Evolutionary conservation across 106 monocot species (phyloP).

Genomic region (Chionographis japonica): DNA sequence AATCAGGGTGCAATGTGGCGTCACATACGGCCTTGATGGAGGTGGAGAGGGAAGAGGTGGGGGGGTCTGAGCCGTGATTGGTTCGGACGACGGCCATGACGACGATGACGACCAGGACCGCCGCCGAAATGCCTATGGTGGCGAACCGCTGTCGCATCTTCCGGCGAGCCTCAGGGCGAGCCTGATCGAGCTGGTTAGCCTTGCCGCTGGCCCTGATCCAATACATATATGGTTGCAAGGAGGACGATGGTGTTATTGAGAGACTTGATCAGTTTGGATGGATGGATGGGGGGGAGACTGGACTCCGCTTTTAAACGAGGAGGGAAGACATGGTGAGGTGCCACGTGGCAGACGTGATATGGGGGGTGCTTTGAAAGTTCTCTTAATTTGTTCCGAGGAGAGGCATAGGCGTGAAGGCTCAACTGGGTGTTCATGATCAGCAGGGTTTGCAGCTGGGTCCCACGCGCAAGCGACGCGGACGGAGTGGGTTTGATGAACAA

Average conservation of each 20-base stretch:
- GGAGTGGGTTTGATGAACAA: too few relatives aligned
- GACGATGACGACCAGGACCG: not conserved
- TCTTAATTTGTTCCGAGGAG: too few relatives aligned
- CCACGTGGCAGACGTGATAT: too few relatives aligned
- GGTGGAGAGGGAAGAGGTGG: constrained; percentile 1
- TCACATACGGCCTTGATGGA: constrained; percentile 8
- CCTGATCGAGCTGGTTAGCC: not conserved
- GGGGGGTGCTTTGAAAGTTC: too few relatives aligned
- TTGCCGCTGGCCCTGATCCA: not conserved
- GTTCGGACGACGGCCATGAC: not conserved
- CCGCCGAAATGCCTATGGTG: constrained; percentile 9
- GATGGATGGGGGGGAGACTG: too few relatives aligned
- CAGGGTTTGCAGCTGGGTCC: too few relatives aligned
- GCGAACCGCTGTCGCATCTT: constrained; percentile 1
- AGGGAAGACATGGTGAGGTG: too few relatives aligned
- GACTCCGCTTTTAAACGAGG: too few relatives aligned
- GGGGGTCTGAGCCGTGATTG: not conserved
- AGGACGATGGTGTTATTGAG: not conserved
- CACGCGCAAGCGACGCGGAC: too few relatives aligned
- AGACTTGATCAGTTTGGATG: not conserved
- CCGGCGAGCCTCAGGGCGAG: constrained; percentile 9
- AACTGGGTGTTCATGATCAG: too few relatives aligned
- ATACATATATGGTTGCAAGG: not conserved
- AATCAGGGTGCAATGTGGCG: constrained; percentile 1
- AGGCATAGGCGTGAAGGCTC: too few relatives aligned